Percentiles rank a stretch among this genome's conserved stretches.
phyloP scores from a whole-genome alignment of 805 yeast species.

The Blastobotrys americana region DNA sequence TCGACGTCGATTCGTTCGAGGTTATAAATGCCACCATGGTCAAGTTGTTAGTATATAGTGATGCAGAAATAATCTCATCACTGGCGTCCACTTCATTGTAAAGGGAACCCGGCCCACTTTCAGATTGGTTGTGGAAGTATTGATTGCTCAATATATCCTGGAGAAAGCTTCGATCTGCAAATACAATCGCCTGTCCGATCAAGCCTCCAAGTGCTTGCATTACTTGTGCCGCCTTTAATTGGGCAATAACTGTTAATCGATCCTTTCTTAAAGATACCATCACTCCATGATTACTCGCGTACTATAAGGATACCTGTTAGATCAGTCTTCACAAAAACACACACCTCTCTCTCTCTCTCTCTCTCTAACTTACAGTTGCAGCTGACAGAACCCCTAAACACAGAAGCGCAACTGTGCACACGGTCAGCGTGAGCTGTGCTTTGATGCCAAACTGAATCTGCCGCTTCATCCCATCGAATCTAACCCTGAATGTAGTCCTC shows the following conservation, averaged over 20 bases:
- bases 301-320: slow-evolving; percentile 13
- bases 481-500: neutral
- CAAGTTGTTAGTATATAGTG: neutral
- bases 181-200: slow-evolving; percentile 60
- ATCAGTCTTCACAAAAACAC: too few species aligned
- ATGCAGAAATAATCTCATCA: neutral
- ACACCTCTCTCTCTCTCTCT: neutral
- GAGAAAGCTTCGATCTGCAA: slow-evolving; percentile 51
- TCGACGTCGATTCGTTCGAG: neutral
- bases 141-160: slow-evolving; percentile 51
- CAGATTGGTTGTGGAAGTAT: slow-evolving; percentile 11
- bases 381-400: slow-evolving; percentile 68
- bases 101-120: neutral
- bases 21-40: neutral
- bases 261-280: slow-evolving; percentile 57
- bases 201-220: slow-evolving; percentile 55
- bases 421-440: slow-evolving; percentile 67
- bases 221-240: slow-evolving; percentile 70
- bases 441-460: slow-evolving; percentile 50
- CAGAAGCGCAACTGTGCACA: slow-evolving; percentile 58
- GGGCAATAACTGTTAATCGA: slow-evolving; percentile 67
- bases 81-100: neutral
- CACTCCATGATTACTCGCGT: slow-evolving; percentile 56
- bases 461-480: slow-evolving; percentile 1
- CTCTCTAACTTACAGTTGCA: slow-evolving; percentile 38